These are phyloP conservation scores for Obelidium mucronatum DNA, from an alignment of 192 early-diverging fungal genomes.

Conservation along the genomic window DNA sequence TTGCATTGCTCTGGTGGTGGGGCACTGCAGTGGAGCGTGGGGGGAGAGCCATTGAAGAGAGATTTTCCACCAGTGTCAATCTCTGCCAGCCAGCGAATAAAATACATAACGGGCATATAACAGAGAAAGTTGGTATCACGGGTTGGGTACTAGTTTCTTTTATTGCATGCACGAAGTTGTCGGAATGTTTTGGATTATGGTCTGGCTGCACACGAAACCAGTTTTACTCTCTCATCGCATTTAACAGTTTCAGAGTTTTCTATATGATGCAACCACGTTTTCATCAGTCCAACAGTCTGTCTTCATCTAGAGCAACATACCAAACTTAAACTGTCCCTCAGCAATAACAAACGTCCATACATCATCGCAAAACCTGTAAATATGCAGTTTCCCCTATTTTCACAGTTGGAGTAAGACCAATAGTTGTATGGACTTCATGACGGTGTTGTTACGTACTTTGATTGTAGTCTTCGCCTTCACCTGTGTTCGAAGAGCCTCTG, in stretches of 20 bases:
- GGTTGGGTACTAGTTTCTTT: too few relatives aligned
- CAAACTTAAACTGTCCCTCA: conserved; percentile 87
- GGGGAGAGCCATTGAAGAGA: too few relatives aligned
- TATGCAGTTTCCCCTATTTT: conserved; percentile 80
- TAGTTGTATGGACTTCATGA: background rate
- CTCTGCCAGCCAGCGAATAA: too few relatives aligned
- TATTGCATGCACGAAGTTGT: too few relatives aligned
- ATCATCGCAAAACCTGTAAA: conserved; percentile 96
- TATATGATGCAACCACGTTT: background rate
- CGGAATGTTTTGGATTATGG: too few relatives aligned
- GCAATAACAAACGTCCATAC: conserved; percentile 96
- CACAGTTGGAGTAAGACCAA: background rate
- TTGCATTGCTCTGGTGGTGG: too few relatives aligned
- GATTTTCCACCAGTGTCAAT: too few relatives aligned
- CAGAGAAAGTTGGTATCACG: too few relatives aligned
- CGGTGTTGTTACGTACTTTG: conserved; percentile 65
- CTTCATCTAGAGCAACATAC: background rate
- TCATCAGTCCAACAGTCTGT: background rate
- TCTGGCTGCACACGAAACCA: conserved; percentile 88
- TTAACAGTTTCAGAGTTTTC: conserved; percentile 73
- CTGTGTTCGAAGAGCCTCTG: conserved; percentile 81
- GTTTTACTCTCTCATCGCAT: conserved; percentile 87
- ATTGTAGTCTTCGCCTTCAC: conserved; percentile 84
- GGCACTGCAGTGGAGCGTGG: too few relatives aligned
- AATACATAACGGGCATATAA: too few relatives aligned